Evolutionary conservation across 2,329 filamentous ascomycete species (phyloP).

Genomic region (Leptosphaerulina australis): DNA sequence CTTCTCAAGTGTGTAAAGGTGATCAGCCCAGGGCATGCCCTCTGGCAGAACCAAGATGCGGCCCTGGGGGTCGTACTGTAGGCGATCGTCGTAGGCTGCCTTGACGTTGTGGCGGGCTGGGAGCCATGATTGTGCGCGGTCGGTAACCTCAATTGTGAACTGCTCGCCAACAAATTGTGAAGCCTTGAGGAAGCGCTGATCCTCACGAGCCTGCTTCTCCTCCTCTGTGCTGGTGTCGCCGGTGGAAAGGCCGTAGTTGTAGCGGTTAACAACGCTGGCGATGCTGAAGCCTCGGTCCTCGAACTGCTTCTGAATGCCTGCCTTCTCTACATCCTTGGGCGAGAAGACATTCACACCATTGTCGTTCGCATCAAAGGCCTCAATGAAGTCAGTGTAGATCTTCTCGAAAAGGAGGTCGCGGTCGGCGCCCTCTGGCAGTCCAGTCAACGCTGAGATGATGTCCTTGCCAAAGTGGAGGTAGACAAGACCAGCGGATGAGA

Average conservation of each 20-base stretch:
- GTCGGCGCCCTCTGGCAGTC: conserved; percentile 65
- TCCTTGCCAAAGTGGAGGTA: conserved; percentile 93
- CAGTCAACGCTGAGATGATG: conserved; percentile 74
- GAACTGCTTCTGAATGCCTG: conserved; percentile 81
- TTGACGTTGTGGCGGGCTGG: conserved; percentile 82
- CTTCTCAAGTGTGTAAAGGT: conserved; percentile 86
- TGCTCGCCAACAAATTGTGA: conserved; percentile 86
- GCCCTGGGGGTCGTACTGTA: conserved; percentile 72
- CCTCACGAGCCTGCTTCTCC: conserved; percentile 71
- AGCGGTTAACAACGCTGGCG: conserved; percentile 83
- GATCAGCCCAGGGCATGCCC: conserved; percentile 93
- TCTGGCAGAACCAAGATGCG: conserved; percentile 79
- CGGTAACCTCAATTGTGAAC: conserved; percentile 80
- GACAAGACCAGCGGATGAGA: conserved; percentile 90
- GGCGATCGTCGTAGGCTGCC: conserved; percentile 72
- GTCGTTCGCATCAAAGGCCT: conserved; percentile 96
- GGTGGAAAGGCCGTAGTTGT: conserved; percentile 69
- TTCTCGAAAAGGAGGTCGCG: conserved; percentile 82
- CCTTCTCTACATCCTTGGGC: conserved; percentile 68
- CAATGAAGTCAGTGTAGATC: conserved; percentile 90
- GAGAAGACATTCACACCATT: conserved; percentile 91
- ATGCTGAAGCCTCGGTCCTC: conserved; percentile 82
- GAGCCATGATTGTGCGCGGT: conserved; percentile 78
- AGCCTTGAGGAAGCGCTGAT: conserved; percentile 77
- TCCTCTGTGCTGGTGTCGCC: conserved; percentile 44